Percentiles rank a stretch among this genome's conserved stretches.
Evolutionary conservation across 805 yeast genomes (phyloP).

Genomic region (Yarrowia hollandica): DNA sequence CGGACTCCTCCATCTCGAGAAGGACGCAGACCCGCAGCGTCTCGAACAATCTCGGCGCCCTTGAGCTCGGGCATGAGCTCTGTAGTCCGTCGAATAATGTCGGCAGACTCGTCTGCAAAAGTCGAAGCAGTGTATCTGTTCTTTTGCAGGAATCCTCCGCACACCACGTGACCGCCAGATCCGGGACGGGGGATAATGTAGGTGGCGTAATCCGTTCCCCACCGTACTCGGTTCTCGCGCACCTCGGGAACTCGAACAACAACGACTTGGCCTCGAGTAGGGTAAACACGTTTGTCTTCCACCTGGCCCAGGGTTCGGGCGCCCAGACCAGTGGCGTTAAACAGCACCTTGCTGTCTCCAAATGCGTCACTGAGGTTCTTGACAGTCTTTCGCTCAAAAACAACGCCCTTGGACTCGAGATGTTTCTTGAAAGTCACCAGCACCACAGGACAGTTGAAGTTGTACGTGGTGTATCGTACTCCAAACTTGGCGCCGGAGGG

Average conservation of each 20-base stretch:
- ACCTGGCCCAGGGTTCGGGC: slow-evolving; percentile 66
- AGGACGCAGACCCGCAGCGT: slow-evolving; percentile 76
- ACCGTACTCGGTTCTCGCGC: slow-evolving; percentile 51
- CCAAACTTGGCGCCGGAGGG: slow-evolving; percentile 60
- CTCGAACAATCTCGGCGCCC: slow-evolving; percentile 55
- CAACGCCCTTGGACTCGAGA: slow-evolving; percentile 53
- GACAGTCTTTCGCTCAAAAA: slow-evolving; percentile 49
- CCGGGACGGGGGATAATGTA: slow-evolving; percentile 72
- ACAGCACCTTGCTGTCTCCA: slow-evolving; percentile 48
- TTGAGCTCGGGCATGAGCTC: slow-evolving; percentile 48
- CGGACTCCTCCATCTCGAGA: slow-evolving; percentile 73
- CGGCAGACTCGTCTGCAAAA: slow-evolving; percentile 55
- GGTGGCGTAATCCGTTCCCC: slow-evolving; percentile 64
- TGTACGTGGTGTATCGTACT: slow-evolving; percentile 58
- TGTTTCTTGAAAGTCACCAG: slow-evolving; percentile 50
- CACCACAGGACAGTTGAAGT: slow-evolving; percentile 70
- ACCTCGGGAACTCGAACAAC: slow-evolving; percentile 70
- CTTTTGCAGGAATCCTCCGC: slow-evolving; percentile 74
- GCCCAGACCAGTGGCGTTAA: slow-evolving; percentile 79
- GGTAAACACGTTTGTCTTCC: slow-evolving; percentile 59
- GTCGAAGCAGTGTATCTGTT: slow-evolving; percentile 65
- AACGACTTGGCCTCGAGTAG: slow-evolving; percentile 80
- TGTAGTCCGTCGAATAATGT: slow-evolving; percentile 61
- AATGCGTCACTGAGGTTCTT: slow-evolving; percentile 58
- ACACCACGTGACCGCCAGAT: slow-evolving; percentile 62